Evolutionary conservation across 1,139 yeast species (phyloP), one percentile per base, ranked within the genome.

Genomic region (Kurtzmaniella quercitrusa): DNA sequence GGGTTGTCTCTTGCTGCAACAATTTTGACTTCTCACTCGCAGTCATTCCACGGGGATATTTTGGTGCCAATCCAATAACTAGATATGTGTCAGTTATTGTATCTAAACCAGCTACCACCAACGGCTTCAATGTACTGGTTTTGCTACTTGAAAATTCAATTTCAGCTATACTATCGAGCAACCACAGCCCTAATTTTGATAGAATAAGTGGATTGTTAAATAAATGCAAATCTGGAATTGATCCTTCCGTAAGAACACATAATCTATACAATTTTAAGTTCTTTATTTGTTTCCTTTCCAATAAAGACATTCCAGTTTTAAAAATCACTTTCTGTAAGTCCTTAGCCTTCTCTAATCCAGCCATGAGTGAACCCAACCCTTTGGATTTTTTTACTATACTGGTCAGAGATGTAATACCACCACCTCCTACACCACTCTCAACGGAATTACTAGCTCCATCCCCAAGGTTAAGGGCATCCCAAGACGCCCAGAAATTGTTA

Each of bases 11-110:
- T 19, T 66, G 63, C 39, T 53, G 53, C 12, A 65, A 46, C 27
- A 70, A 51, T 43, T 65, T 70, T 19, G 78, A 78, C 40, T 65
- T 65, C n/a, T 72, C 66, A 2, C 70, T 62, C 51, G 66, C 68
- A 41, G 67, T 73, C 53, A 80, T 57, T 2, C 84, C 85, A 46
- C 90, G 65, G 5, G 94, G 88, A 52, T 82, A 83, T 50, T 85
- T 78, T 1, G 96, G 95, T 0, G 95, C 95, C 51, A 89, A 66
- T 0, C 98, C 98, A 40, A 95, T 83, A 1, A 94, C 97, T 43
- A 91, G 66, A 58, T 88, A 94, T 0, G 95, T 85, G 51, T 85
- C 88, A 8, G 90, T 79, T 12, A 71, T 68, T 23, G 76, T 78
- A 60, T 93, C 93, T 46, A 89, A 73, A 41, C 95, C 79, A 0